Percentiles rank a stretch among this genome's conserved stretches.
Conservation (phyloP, 306 rosid genomes). For the Lathyrus sativus region DNA sequence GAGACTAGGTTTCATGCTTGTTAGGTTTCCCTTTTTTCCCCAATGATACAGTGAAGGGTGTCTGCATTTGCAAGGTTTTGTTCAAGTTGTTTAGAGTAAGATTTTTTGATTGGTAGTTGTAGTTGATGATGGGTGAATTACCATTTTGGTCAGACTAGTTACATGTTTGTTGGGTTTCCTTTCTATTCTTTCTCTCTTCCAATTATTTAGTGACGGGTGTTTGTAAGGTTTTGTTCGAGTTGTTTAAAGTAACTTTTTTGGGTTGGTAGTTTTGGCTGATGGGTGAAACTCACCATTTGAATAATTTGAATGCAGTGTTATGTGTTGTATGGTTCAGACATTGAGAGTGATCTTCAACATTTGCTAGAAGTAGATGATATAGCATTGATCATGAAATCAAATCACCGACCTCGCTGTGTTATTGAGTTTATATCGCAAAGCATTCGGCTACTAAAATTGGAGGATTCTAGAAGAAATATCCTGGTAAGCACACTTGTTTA, state of each 20-base stretch:
- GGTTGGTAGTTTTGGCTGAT: slow-evolving; percentile 11
- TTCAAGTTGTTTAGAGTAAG: too few relatives aligned
- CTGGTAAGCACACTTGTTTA: slow-evolving; percentile 52
- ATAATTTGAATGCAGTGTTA: slow-evolving; percentile 71
- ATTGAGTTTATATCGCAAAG: slow-evolving; percentile 81
- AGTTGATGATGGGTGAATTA: too few relatives aligned
- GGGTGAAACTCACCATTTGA: slow-evolving; percentile 38
- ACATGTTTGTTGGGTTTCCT: background rate
- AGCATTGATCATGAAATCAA: slow-evolving; percentile 55
- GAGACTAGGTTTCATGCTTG: too few relatives aligned
- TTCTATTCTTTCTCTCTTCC: background rate
- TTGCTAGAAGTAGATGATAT: slow-evolving; percentile 75
- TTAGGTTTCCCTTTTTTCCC: background rate
- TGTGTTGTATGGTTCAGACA: slow-evolving; percentile 65
- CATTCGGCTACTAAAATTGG: slow-evolving; percentile 69
- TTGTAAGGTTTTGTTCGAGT: background rate
- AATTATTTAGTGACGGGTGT: background rate
- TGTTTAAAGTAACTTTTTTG: slow-evolving; percentile 18
- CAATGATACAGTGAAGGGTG: background rate
- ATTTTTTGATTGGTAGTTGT: too few relatives aligned
- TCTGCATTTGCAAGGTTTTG: background rate
- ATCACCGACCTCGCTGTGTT: slow-evolving; percentile 76
- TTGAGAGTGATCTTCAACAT: slow-evolving; percentile 61
- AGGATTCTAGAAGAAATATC: slow-evolving; percentile 60
- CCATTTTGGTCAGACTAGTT: background rate